Evolutionary conservation across 2,329 filamentous ascomycete genomes (phyloP).

Genomic region (Fusarium protoensiforme): DNA sequence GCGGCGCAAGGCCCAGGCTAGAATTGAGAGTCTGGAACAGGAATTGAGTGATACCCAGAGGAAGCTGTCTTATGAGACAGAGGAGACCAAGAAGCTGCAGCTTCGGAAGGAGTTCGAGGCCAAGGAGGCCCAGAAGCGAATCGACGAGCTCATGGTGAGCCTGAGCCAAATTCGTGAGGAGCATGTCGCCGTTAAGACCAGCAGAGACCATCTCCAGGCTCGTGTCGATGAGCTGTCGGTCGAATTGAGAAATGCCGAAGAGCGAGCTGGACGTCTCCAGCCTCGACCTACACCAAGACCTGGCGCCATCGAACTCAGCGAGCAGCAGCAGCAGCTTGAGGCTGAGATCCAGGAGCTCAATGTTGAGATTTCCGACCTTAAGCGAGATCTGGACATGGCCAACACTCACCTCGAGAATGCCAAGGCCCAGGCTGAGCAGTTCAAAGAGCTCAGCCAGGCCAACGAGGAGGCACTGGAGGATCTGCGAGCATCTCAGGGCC

Average conservation of each 20-base stretch:
- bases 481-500: slow-evolving; percentile 82
- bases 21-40: slow-evolving; percentile 80
- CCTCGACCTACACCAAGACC: slow-evolving; percentile 77
- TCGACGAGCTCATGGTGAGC: slow-evolving; percentile 88
- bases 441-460: slow-evolving; percentile 86
- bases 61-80: slow-evolving; percentile 83
- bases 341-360: slow-evolving; percentile 82
- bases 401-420: slow-evolving; percentile 84
- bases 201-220: slow-evolving; percentile 87
- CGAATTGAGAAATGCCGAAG: slow-evolving; percentile 89
- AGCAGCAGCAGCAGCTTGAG: slow-evolving; percentile 62
- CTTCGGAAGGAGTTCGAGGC: slow-evolving; percentile 91
- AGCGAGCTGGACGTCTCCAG: slow-evolving; percentile 83
- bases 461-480: slow-evolving; percentile 89
- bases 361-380: slow-evolving; percentile 85
- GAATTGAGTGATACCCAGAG: slow-evolving; percentile 84
- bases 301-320: slow-evolving; percentile 53
- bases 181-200: slow-evolving; percentile 85
- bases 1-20: slow-evolving; percentile 81
- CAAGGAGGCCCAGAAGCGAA: slow-evolving; percentile 87
- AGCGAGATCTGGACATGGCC: slow-evolving; percentile 85
- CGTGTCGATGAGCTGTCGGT: slow-evolving; percentile 90
- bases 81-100: slow-evolving; percentile 85
- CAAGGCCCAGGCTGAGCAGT: slow-evolving; percentile 85
- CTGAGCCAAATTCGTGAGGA: slow-evolving; percentile 87